Evolutionary conservation across 768 basidiomycete species (phyloP), one percentile per base, ranked within the genome.

Genomic region (Rhodosporidiobolus sp.): DNA sequence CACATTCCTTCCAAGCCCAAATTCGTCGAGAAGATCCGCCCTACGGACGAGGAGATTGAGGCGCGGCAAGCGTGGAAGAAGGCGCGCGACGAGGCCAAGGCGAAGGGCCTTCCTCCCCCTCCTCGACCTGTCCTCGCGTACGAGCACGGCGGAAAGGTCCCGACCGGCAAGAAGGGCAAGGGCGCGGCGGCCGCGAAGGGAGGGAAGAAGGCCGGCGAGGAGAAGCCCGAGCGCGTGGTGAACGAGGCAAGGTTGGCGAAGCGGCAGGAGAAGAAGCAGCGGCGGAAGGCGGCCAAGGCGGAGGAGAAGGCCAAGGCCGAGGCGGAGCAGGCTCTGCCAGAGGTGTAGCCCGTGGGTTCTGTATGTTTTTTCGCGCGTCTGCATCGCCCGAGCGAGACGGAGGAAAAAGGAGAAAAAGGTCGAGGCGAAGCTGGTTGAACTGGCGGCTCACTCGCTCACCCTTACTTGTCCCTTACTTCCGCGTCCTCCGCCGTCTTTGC

Each of bases 81-180:
- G 14, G 71, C 60, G 49, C 71, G 71, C 46, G 57, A 67, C 52
- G 65, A 63, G 32, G 71, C 71, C 3, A 63, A 60, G 34, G 71
- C 55, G 56, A 50, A 63, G 30, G 71, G 71, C 8, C 7, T 43
- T 24, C 65, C 71, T 6, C n/a, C 46, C 5, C 71, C 71, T 3
- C 54, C 60, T 3, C 56, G 57, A n/a, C 71, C 71, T 1, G 62
- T 72, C 8, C 50, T 72, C 12, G 71, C 71, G 38, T 72, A 72
- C 66, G 71, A 72, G 61, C 48, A 63, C n/a, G 71, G 71, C 54
- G 71, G 71, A 16, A 72, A 72, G 50, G 62, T 64, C 12, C 65
- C 71, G 30, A 45, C 38, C 19, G 62, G 48, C 32, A 64, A 66
- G 65, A 54, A 30, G 38, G 57, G 28, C 35, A 26, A 56, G 69